Evolutionary conservation across 345 rosid genomes (phyloP).

Genomic region (Pugionium dolabratum): DNA sequence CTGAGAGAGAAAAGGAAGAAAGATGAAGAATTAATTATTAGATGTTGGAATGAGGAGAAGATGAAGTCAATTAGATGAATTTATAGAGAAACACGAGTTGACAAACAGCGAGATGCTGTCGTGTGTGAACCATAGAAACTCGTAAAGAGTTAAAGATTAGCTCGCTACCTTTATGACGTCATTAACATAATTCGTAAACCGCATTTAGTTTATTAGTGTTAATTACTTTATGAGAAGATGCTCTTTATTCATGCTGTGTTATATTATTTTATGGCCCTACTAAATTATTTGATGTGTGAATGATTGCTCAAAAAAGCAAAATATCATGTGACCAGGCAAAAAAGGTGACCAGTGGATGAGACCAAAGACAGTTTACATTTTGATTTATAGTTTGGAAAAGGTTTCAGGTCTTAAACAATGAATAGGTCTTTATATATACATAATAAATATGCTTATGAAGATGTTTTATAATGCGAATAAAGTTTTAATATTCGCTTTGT

Average conservation of each 20-base stretch:
- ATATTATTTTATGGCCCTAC: constrained; percentile 31
- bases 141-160: constrained; percentile 16
- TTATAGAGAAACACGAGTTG: constrained; percentile 39
- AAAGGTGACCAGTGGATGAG: constrained; percentile 13
- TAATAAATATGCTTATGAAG: neutral
- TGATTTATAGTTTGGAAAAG: neutral
- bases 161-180: constrained; percentile 2
- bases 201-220: neutral
- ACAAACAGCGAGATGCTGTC: constrained; percentile 27
- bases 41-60: constrained; percentile 31
- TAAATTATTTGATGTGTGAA: constrained; percentile 39
- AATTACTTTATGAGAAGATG: constrained; percentile 18
- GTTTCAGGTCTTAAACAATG: neutral
- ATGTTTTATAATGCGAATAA: neutral
- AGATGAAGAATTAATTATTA: constrained; percentile 4
- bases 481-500: neutral
- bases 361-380: constrained; percentile 7
- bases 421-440: neutral
- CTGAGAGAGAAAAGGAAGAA: constrained; percentile 4
- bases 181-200: constrained; percentile 18
- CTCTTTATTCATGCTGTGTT: constrained; percentile 26
- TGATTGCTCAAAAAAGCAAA: constrained; percentile 35
- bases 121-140: constrained; percentile 38
- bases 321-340: constrained; percentile 24
- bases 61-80: constrained; percentile 28